These are phyloP conservation scores for Plantago ovata DNA, from an alignment of 257 asterid genomes.

Conservation along the genomic window DNA sequence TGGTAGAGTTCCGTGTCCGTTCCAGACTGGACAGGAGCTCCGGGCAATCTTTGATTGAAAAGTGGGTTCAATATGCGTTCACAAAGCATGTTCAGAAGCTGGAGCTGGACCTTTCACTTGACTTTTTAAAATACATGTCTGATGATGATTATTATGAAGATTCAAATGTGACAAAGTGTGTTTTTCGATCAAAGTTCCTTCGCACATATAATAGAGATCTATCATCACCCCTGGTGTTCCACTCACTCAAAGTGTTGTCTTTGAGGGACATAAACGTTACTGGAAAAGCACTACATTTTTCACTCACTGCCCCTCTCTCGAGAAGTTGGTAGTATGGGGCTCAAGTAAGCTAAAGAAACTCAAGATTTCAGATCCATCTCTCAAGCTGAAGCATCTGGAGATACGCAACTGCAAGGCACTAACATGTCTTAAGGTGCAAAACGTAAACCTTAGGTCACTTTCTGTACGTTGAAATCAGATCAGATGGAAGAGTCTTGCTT, in stretches of 20 bases:
- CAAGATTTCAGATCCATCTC: background rate
- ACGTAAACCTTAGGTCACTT: background rate
- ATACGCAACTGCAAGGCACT: background rate
- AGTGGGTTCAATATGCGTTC: background rate
- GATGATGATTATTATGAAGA: too few species aligned
- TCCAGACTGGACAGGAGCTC: background rate
- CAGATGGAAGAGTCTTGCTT: background rate
- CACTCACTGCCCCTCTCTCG: background rate
- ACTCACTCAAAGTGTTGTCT: background rate
- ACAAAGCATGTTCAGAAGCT: background rate
- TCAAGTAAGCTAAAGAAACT: background rate
- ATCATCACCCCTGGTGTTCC: too few species aligned
- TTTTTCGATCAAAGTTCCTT: too few species aligned
- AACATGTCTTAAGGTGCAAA: background rate
- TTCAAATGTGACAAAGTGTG: background rate
- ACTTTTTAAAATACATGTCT: too few species aligned
- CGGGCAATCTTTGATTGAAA: background rate
- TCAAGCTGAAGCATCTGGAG: background rate
- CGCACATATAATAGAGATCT: too few species aligned
- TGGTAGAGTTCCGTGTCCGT: background rate
- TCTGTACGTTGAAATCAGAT: background rate
- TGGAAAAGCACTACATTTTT: background rate
- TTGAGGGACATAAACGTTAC: background rate
- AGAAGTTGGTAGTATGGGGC: background rate
- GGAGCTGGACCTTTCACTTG: background rate